Evolutionary conservation across 2,329 filamentous ascomycete species (phyloP), one percentile per base, ranked within the genome.

Genomic region (Lecanicillium sp.): DNA sequence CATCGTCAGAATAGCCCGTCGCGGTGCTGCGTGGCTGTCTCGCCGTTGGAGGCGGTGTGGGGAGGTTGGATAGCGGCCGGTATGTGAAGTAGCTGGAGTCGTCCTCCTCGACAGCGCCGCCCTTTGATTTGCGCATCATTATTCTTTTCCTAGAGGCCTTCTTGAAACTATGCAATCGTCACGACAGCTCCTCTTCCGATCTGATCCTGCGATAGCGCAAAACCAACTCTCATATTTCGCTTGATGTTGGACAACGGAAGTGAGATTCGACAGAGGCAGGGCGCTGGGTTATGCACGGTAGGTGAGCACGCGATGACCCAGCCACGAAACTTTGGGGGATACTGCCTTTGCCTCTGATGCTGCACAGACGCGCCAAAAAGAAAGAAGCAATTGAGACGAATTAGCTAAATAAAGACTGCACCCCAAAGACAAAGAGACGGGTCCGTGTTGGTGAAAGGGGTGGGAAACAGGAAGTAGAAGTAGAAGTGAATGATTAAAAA

Each of bases 31-130:
- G 70, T 15, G 69, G 70, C 52, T 60, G 67, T 51, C 65, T 67
- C 42, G 73, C 74, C 37, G 78, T 82, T 10, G 74, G 74, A 37
- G 82, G 82, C 53, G 82, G 82, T 44, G 82, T 86, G 19, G 82
- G 82, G 19, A 86, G 73, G 62, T 81, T 83, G 24, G 81, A 85
- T 44, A 86, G 70, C 9, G 82, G 82, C 40, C 79, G 75, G 64
- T 85, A 86, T 54, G 80, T 82, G 58, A 82, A 81, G 63, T 78
- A 79, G 53, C 72, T 71, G 51, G 73, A 70, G 48, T 75, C 71
- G 56, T 75, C 69, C 52, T 71, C 67, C 36, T 57, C 56, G 46
- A 55, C 55, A 48, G 56, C 56, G 46, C 36, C 44, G 24, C 49
- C 49, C 21, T 51, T 52, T 38, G 51, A 52, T 17, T 51, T 54